Conservation (phyloP, 2,329 filamentous ascomycete species). For the Xylariaceae sp. region DNA sequence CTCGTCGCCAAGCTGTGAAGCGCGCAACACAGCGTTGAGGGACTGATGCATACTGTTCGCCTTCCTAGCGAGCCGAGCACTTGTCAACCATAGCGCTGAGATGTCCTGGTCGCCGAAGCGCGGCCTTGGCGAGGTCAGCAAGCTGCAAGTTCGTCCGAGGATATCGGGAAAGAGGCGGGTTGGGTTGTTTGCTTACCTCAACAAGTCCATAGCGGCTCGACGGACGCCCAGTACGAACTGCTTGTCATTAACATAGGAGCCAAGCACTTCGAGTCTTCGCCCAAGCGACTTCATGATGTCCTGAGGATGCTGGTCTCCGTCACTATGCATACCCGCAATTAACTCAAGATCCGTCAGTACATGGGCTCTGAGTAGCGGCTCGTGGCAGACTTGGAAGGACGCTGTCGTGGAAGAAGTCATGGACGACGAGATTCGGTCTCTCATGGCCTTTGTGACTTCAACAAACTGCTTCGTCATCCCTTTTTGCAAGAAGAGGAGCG, state of each 20-base stretch:
- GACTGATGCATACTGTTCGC: conserved; percentile 77
- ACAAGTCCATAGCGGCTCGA: conserved; percentile 79
- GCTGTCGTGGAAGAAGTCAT: conserved; percentile 72
- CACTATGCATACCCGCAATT: conserved; percentile 50
- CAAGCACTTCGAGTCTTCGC: conserved; percentile 79
- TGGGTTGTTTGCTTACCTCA: too few relatives aligned
- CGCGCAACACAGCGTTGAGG: conserved; percentile 89
- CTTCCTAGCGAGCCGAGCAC: conserved; percentile 80
- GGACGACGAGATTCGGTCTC: conserved; percentile 64
- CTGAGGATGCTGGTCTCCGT: conserved; percentile 36
- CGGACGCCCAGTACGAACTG: conserved; percentile 86
- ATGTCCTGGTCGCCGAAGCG: conserved; percentile 67
- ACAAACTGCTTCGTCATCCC: conserved; percentile 48
- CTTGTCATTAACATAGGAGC: conserved; percentile 86
- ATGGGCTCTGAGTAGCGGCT: conserved; percentile 79
- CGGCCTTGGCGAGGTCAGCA: conserved; percentile 38
- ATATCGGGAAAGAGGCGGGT: conserved; percentile 17
- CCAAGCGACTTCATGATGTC: conserved; percentile 53
- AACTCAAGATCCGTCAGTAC: conserved; percentile 82
- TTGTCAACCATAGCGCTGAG: conserved; percentile 79
- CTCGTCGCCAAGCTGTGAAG: conserved; percentile 75
- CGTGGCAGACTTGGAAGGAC: conserved; percentile 79
- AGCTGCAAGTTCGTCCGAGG: conserved; percentile 6
- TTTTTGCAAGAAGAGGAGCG: conserved; percentile 55
- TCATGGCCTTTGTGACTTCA: conserved; percentile 56